Conservation (phyloP, 208 protist species). For the Crithidia expoeki region DNA sequence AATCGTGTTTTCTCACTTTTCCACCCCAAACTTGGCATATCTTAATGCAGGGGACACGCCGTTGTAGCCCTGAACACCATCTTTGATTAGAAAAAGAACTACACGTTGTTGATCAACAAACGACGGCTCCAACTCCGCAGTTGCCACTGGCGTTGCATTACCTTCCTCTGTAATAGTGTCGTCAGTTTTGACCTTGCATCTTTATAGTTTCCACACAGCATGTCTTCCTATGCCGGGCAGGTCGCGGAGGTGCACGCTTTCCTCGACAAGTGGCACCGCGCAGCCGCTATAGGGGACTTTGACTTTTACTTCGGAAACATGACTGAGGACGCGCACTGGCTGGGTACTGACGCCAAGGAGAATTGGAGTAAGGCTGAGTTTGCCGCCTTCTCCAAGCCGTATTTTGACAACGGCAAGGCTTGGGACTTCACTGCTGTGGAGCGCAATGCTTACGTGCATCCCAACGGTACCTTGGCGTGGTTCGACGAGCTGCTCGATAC, state of each 20-base stretch:
- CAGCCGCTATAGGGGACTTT: constrained; percentile 16
- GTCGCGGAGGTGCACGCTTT: constrained; percentile 18
- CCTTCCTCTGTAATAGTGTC: too few species aligned
- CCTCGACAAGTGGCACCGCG: constrained; percentile 11
- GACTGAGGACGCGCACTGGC: constrained; percentile 16
- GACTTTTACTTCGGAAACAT: constrained; percentile 19
- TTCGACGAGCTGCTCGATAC: constrained; percentile 27
- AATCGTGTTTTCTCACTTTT: too few species aligned
- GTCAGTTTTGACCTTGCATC: too few species aligned
- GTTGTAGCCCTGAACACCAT: too few species aligned
- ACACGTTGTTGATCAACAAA: too few species aligned
- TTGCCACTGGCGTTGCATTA: too few species aligned
- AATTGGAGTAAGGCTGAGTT: constrained; percentile 13
- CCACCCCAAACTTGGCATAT: too few species aligned
- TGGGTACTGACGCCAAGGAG: constrained; percentile 15
- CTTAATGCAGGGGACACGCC: too few species aligned
- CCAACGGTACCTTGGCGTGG: constrained; percentile 8
- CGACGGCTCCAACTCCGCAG: too few species aligned
- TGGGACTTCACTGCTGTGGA: constrained; percentile 20
- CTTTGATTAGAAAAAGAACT: too few species aligned
- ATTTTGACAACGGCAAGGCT: not conserved
- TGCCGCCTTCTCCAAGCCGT: constrained; percentile 9
- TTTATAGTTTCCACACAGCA: too few species aligned
- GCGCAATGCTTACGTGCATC: constrained; percentile 4
- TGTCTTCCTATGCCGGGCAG: not conserved